Conservation (phyloP, 2,329 filamentous ascomycete genomes). For the Epichloe sp. region DNA sequence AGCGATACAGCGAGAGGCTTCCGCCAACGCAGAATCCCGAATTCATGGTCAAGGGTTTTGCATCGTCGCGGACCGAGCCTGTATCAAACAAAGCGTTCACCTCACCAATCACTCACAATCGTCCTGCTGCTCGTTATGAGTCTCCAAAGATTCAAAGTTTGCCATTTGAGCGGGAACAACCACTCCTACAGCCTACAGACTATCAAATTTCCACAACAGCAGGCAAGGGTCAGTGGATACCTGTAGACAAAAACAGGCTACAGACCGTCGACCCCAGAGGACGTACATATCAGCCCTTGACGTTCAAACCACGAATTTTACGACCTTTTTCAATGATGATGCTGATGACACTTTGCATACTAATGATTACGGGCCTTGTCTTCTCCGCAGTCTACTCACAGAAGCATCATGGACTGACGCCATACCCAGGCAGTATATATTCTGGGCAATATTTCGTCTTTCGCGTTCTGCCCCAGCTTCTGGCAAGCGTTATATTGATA, state of each 20-base stretch:
- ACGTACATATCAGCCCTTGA: slow-evolving; percentile 37
- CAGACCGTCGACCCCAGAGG: slow-evolving; percentile 25
- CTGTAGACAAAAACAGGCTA: slow-evolving; percentile 21
- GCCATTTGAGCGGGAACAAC: neutral
- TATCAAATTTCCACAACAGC: slow-evolving; percentile 1
- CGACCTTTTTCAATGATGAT: slow-evolving; percentile 50
- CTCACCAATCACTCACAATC: no score
- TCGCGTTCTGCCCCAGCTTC: slow-evolving; percentile 67
- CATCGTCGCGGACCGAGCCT: neutral
- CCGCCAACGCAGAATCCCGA: slow-evolving; percentile 5
- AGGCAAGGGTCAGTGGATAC: slow-evolving; percentile 16
- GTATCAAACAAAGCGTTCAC: neutral
- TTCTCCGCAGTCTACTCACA: slow-evolving; percentile 60
- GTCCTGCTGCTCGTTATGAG: neutral
- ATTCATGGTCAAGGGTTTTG: slow-evolving; percentile 1
- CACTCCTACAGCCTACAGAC: slow-evolving; percentile 2
- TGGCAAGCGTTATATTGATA: slow-evolving; percentile 58
- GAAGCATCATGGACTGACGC: slow-evolving; percentile 48
- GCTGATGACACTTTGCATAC: slow-evolving; percentile 46
- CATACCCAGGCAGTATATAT: slow-evolving; percentile 53
- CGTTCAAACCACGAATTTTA: slow-evolving; percentile 59
- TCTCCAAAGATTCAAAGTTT: neutral
- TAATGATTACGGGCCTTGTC: slow-evolving; percentile 60
- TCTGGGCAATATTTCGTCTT: slow-evolving; percentile 73
- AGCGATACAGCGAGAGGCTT: slow-evolving; percentile 19